Conservation (phyloP, 2,329 filamentous ascomycete genomes). For the Penicillium sp. region DNA sequence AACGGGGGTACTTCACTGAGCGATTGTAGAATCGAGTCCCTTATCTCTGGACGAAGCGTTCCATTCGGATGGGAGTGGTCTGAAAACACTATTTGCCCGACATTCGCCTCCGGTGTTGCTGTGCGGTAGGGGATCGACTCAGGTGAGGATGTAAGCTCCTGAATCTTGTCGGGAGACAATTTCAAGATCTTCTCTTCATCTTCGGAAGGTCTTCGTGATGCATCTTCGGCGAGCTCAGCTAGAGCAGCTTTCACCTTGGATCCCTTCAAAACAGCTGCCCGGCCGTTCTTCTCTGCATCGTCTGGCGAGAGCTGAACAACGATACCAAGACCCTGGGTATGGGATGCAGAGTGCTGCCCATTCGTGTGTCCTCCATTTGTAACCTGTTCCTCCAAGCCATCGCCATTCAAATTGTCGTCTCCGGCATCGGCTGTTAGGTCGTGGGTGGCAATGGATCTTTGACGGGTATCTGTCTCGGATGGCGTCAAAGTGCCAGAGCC, state of each 20-base stretch:
- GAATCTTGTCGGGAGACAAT: conserved; percentile 60
- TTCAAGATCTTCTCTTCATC: conserved; percentile 55
- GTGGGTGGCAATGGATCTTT: conserved; percentile 1
- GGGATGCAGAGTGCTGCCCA: conserved; percentile 5
- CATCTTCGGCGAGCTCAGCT: conserved; percentile 33
- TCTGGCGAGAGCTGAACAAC: conserved; percentile 24
- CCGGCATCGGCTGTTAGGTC: neutral
- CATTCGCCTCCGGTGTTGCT: conserved; percentile 35
- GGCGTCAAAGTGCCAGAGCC: neutral
- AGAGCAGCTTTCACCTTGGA: conserved; percentile 33
- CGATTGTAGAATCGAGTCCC: conserved; percentile 25
- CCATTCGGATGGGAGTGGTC: conserved; percentile 25
- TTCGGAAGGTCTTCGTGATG: conserved; percentile 30
- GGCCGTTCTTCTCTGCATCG: conserved; percentile 22
- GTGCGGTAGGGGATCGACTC: conserved; percentile 60
- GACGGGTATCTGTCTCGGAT: conserved; percentile 10
- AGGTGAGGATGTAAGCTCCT: conserved; percentile 61
- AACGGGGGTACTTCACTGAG: conserved; percentile 39
- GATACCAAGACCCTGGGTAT: conserved; percentile 31
- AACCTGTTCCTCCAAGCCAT: neutral
- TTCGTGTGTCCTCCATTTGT: conserved; percentile 13
- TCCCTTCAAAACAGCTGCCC: conserved; percentile 41
- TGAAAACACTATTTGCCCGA: conserved; percentile 32
- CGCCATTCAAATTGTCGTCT: neutral
- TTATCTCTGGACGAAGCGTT: conserved; percentile 17